Evolutionary conservation across 768 basidiomycete genomes (phyloP), one percentile per base, ranked within the genome.

Genomic region (Clitopilus hobsonii): DNA sequence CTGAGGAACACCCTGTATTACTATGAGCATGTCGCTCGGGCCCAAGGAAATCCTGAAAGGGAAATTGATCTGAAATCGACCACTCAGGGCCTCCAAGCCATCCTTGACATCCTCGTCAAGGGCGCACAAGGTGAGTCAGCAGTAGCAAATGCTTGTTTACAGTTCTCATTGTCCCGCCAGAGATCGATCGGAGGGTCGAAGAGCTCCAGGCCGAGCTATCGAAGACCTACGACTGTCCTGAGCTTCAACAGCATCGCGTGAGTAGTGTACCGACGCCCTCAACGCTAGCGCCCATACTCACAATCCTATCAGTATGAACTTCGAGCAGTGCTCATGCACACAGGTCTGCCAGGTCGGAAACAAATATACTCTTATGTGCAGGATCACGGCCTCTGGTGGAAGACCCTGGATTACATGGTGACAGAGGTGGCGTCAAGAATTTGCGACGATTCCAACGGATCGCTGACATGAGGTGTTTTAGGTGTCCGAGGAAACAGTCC

Each of bases 291-390:
- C n/a, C n/a, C n/a, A n/a, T n/a, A n/a, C n/a, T n/a, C n/a, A n/a
- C n/a, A n/a, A n/a, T n/a, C n/a, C n/a, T n/a, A n/a, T n/a, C n/a
- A 92, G 89, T 94, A 92, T 62, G 89, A 91, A 58, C 80, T 94
- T 22, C 86, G 89, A 2, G 85, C 80, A 6, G 90, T 91, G 4
- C 75, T 92, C 32, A 74, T 90, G 47, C 88, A 91, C 60, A 89
- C 88, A 10, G 91, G 91, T 4, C 69, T 90, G 27, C 86, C 83
- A 38, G 91, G 91, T 7, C 75, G 91, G 47, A 89, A 80, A 54
- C 87, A 91, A 61, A 71, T 89, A 7, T 90, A 91, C 65, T 87
- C 88, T 5, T 94, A 91, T 58, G 82, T 90, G 11, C 80, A 85
- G 56, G 80, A 84, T 54, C 76, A 81, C 41, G 84, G 78, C 5